Evolutionary conservation across 2,329 filamentous ascomycete genomes (phyloP), one percentile per base, ranked within the genome.

Genomic region (Pestalotiopsis sp.): DNA sequence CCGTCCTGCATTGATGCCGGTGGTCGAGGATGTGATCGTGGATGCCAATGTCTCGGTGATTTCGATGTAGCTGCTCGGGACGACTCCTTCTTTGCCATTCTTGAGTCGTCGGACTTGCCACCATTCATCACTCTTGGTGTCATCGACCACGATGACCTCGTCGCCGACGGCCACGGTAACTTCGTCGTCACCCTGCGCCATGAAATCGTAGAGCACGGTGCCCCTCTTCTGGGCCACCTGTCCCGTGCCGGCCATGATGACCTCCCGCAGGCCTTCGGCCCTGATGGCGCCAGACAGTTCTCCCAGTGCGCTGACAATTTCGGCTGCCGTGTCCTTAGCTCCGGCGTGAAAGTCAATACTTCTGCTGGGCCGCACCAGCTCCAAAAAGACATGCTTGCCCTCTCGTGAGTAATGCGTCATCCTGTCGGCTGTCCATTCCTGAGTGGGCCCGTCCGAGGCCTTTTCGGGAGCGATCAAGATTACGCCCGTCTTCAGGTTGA

Each of bases 401-500:
- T 99, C 96, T 68, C 97, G 94, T 25, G 95, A 98, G 80, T 98
- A 98, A 80, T 98, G 94, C n/a, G 92, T 94, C 86, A 99, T 92
- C 78, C 93, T 96, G 58, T 98, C 95, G 0, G 94, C 95, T 1
- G 91, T 92, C 96, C 96, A 99, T 80, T 97, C 95, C 77, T 97
- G 91, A 69, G 93, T 91, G 3, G 93, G 92, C 1, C 94, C 95
- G 78, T 98, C 94, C 70, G 90, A 87, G 64, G 90, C 86, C 77
- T 92, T 93, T 77, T 97, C 95, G 0, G 95, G 95, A 0, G 94
- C 93, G 74, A 99, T 93, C 81, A 97, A 90, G 73, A 99, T 97
- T 39, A 92, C 89, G 52, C 95, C 95, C 17, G 93, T 97, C 62
- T 92, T 91, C 67, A 96, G 85, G 77, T 98, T 98, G 76, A 98